Conservation (phyloP, 768 basidiomycete genomes). For the Tubosaeta sp. region DNA sequence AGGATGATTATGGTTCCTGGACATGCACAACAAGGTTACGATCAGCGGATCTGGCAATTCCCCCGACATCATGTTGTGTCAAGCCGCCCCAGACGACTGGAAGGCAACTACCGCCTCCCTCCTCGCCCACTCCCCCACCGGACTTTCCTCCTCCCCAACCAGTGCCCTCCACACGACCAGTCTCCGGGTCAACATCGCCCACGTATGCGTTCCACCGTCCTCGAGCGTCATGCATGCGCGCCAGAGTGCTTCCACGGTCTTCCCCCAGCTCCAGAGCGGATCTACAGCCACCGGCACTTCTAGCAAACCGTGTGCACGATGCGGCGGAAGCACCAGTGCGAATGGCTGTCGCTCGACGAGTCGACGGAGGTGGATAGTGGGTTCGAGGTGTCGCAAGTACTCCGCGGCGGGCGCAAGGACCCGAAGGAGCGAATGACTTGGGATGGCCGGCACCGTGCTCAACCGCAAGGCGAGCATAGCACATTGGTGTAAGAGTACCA, state of each 20-base stretch:
- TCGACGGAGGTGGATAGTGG: slow-evolving; percentile 3
- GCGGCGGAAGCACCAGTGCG: slow-evolving; percentile 26
- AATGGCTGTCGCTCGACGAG: not conserved
- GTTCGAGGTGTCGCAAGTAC: slow-evolving; percentile 30
- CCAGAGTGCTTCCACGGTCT: slow-evolving; percentile 47
- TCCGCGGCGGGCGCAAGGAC: slow-evolving; percentile 30
- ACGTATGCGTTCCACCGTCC: slow-evolving; percentile 26
- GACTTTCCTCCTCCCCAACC: slow-evolving; percentile 34
- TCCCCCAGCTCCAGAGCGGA: slow-evolving; percentile 44
- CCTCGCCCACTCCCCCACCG: slow-evolving; percentile 56
- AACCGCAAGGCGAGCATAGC: slow-evolving; percentile 35
- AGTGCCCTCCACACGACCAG: slow-evolving; percentile 54
- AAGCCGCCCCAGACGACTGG: not conserved
- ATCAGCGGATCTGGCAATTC: no score
- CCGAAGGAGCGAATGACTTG: slow-evolving; percentile 22
- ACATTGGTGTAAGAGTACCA: slow-evolving; percentile 19
- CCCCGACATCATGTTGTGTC: no score
- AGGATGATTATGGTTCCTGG: no score
- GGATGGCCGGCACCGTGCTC: slow-evolving; percentile 30
- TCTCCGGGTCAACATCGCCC: slow-evolving; percentile 52
- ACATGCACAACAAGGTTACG: no score
- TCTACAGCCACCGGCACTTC: slow-evolving; percentile 26
- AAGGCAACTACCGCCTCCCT: slow-evolving; percentile 11
- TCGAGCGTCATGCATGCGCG: slow-evolving; percentile 19
- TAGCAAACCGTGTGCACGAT: slow-evolving; percentile 35